Evolutionary conservation across 2,329 filamentous ascomycete species (phyloP).

Genomic region (Phialemonium atrogriseum): DNA sequence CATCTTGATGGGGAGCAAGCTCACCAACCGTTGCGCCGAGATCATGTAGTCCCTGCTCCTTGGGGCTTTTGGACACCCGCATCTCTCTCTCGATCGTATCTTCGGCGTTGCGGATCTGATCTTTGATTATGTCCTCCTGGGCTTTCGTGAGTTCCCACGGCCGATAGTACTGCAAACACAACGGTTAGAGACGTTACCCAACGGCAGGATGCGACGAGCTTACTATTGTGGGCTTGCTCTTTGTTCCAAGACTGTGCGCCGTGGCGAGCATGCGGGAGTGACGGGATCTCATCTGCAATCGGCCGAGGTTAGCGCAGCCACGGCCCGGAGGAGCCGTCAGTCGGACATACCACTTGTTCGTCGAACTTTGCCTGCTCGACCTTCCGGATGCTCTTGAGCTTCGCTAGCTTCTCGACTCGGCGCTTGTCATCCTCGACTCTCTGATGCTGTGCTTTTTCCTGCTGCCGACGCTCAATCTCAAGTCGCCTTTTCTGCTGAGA

Average conservation of each 20-base stretch:
- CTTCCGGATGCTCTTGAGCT: conserved; percentile 51
- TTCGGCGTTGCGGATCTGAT: conserved; percentile 61
- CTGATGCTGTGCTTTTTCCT: conserved; percentile 66
- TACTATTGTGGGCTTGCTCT: conserved; percentile 65
- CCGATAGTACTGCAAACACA: conserved; percentile 61
- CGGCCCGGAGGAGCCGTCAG: neutral
- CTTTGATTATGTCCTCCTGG: conserved; percentile 63
- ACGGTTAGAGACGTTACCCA: conserved; percentile 2
- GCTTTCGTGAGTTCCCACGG: conserved; percentile 67
- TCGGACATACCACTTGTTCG: conserved; percentile 54
- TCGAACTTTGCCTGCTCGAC: conserved; percentile 69
- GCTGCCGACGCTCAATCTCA: conserved; percentile 76
- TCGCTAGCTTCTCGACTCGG: conserved; percentile 56
- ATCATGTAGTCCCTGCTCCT: conserved; percentile 31
- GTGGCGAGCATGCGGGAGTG: conserved; percentile 64
- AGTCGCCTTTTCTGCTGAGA: conserved; percentile 60
- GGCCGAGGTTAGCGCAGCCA: conserved; percentile 13
- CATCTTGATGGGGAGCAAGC: conserved; percentile 29
- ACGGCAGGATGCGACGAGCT: conserved; percentile 19
- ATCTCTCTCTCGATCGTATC: conserved; percentile 55
- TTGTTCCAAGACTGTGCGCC: conserved; percentile 68
- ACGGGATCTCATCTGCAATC: conserved; percentile 58
- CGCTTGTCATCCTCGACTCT: conserved; percentile 62
- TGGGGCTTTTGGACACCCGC: conserved; percentile 49
- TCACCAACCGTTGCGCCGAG: conserved; percentile 34